Evolutionary conservation across 2,329 filamentous ascomycete genomes (phyloP), one percentile per base, ranked within the genome.

Genomic region (Sporothrix dimorphospora): DNA sequence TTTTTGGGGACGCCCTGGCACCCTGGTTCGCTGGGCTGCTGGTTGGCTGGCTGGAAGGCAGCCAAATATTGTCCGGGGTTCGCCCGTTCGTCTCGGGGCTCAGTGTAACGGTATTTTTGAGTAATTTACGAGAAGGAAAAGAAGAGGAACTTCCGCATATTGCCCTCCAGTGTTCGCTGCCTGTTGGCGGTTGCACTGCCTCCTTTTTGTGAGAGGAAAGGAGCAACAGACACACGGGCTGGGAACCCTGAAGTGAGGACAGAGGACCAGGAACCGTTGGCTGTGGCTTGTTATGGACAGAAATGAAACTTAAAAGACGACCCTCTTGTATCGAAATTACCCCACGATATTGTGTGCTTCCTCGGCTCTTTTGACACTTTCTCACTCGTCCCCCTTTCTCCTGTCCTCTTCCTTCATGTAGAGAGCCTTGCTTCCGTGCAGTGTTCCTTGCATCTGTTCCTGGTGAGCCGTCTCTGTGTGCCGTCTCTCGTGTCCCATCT

Each of bases 381-480:
- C 11, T 40, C 6, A 38, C 14, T 38, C 30, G 30, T 30, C 30
- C 27, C 30, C 14, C 55, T 59, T 61, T 11, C 34, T 27, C 57
- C 57, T 65, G 9, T 47, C 14, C 1, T 66, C 8, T 66, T n/a
- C 24, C 24, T 47, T 49, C 8, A 30, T 66, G 61, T 14, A 66
- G 21, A 49, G 14, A 66, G 42, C 61, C 61, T 45, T 30, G 24
- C 61, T 49, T 66, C 61, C 42, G 61, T 66, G 61, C 42, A 49
- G 24, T 47, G 61, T 66, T 66, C 61, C 38, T 49, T 66, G 61
- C 61, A 66, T 49, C 24, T n/a, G 49, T 53, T 53, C 49, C 49
- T 53, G n/a, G 30, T 61, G 61, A 49, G 42, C 42, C 42, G 40
- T 47, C 21, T 16, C 12, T 59, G 27, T 59, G 16, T 59, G 7